Evolutionary conservation across 352 stramenopile species (phyloP), one percentile per base, ranked within the genome.

Genomic region (Pythium sp.): DNA sequence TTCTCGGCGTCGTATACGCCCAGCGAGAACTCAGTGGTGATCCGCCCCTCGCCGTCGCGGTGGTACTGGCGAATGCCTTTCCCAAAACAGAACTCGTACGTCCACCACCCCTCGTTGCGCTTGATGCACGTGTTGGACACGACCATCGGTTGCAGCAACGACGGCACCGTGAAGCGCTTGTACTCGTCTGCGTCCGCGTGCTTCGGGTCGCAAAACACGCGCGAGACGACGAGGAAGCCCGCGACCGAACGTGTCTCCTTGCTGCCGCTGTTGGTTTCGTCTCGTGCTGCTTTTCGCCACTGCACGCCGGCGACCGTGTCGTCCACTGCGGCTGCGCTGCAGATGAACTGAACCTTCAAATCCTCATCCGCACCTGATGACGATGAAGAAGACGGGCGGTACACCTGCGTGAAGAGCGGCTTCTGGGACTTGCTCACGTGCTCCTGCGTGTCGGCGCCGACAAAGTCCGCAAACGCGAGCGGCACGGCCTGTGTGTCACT

Each of bases 21-120:
- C 9, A 95, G 71, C 4, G 79, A 89, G 51, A 90, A 95, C 61
- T 95, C 84, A 38, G 76, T 73, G 20, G 81, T 86, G 53, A 92
- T 76, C 2, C 77, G 77, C 41, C 85, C 85, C 43, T 92, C 84
- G 28, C 65, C 68, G 60, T 95, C 78, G 46, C 82, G 82, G 36
- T 93, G 87, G 63, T 91, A 95, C 69, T 95, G 87, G 34, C 85
- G 81, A 28, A 93, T 72, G 34, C 77, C 77, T 6, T 78, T 71
- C 34, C 84, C 86, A 60, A 95, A 89, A 67, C 87, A 95, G 60
- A 93, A 87, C 69, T 95, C 85, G 68, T 93, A 93, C 9, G 87
- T 92, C 87, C 84, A 92, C 84, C 84, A 92, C 20, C 87, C 85
- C 38, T 95, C 87, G 43, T 87, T 93, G 22, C 85, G 75, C 62